A percentile compares a stretch with the other conserved stretches of the same genome.
Evolutionary conservation across 805 yeast genomes (phyloP).

Genomic region (Ogataea pignaliae): DNA sequence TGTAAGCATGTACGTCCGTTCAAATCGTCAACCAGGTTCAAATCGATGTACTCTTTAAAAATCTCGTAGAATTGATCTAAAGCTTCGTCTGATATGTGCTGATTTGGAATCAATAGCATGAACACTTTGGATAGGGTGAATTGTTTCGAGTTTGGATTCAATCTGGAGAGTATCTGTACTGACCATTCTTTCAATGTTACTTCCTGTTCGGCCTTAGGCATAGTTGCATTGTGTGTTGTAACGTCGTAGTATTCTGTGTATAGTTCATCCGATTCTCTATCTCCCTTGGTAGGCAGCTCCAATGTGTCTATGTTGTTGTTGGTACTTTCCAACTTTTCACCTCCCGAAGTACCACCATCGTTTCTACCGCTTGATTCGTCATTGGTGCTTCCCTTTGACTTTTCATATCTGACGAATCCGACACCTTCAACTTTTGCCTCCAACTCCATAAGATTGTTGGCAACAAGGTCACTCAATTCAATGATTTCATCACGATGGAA

Average conservation of each 20-base stretch:
- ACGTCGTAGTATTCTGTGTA: conserved; percentile 58
- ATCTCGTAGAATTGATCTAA: conserved; percentile 43
- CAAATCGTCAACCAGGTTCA: conserved; percentile 64
- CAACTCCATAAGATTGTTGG: conserved; percentile 63
- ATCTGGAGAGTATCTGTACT: conserved; percentile 40
- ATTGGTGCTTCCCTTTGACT: conserved; percentile 4
- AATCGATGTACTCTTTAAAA: conserved; percentile 54
- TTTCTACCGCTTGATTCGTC: not conserved
- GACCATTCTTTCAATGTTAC: conserved; percentile 33
- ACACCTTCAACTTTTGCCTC: conserved; percentile 59
- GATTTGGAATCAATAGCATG: conserved; percentile 58
- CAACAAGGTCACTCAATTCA: conserved; percentile 72
- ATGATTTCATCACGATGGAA: conserved; percentile 88
- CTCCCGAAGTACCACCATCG: not conserved
- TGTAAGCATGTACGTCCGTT: conserved; percentile 74
- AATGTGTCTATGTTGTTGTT: conserved; percentile 1
- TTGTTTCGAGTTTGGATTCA: conserved; percentile 35
- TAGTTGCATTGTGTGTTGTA: conserved; percentile 32
- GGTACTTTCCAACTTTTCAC: too few species aligned
- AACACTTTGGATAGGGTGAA: conserved; percentile 66
- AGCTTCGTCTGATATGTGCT: conserved; percentile 61
- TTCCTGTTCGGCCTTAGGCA: conserved; percentile 31
- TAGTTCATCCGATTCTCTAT: conserved; percentile 56
- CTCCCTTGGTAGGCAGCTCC: not conserved
- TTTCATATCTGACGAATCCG: conserved; percentile 25